Conservation (phyloP, 2,329 filamentous ascomycete genomes). For the Calonectria leucothoes region DNA sequence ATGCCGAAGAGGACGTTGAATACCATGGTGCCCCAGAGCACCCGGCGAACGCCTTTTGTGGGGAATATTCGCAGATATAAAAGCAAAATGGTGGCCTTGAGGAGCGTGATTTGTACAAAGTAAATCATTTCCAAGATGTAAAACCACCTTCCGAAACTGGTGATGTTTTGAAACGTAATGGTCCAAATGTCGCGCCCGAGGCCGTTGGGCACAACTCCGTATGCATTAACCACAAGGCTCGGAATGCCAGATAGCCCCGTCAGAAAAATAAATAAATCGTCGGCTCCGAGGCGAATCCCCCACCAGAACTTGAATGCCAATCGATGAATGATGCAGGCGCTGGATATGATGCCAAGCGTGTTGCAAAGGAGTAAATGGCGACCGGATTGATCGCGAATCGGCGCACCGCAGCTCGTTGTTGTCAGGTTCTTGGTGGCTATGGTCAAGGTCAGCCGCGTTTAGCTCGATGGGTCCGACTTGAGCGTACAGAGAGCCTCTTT, state of each 20-base stretch:
- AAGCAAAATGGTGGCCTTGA: neutral
- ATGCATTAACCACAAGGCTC: neutral
- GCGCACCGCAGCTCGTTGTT: neutral
- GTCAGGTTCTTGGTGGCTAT: neutral
- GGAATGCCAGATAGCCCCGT: neutral
- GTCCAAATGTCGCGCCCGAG: neutral
- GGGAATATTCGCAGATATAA: neutral
- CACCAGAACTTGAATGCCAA: neutral
- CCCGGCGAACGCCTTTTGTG: slow-evolving; percentile 37
- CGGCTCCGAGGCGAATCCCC: neutral
- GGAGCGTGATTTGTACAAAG: neutral
- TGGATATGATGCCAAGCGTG: neutral
- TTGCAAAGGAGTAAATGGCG: neutral
- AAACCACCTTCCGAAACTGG: neutral
- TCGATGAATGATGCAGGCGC: neutral
- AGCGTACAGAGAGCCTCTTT: neutral
- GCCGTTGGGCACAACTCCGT: neutral
- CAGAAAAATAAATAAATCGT: neutral
- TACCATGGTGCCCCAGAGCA: slow-evolving; percentile 43
- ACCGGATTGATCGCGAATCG: neutral
- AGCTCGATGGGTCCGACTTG: neutral
- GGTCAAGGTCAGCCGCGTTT: neutral
- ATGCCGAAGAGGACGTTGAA: slow-evolving; percentile 38
- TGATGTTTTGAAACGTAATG: neutral
- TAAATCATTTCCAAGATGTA: slow-evolving; percentile 50